These are phyloP conservation scores for Meyerozyma sp. DNA, from an alignment of 1,139 yeast species.

Conservation along the genomic window DNA sequence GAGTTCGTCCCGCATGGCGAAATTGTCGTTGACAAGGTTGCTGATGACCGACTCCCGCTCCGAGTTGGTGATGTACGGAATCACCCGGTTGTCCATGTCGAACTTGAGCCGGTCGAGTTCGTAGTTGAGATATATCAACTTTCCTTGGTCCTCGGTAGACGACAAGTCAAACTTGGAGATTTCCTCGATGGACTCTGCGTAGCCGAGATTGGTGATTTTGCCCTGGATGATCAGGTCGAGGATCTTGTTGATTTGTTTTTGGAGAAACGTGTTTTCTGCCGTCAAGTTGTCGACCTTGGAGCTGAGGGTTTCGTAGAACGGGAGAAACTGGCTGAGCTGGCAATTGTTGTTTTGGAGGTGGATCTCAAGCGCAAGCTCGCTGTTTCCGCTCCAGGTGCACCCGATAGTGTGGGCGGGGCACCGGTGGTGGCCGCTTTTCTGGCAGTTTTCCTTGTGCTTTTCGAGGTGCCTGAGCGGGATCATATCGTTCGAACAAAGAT, in stretches of 20 bases:
- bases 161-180: conserved; percentile 24
- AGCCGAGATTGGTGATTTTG: conserved; percentile 47
- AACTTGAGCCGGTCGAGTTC: conserved; percentile 37
- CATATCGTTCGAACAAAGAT: conserved; percentile 36
- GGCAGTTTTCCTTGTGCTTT: conserved; percentile 33
- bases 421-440: conserved; percentile 23
- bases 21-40: conserved; percentile 38
- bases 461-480: conserved; percentile 29
- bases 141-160: conserved; percentile 23
- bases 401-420: conserved; percentile 42
- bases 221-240: conserved; percentile 48
- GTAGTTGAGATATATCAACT: conserved; percentile 28
- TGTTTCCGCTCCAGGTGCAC: conserved; percentile 36
- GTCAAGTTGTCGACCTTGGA: conserved; percentile 2
- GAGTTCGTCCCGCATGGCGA: conserved; percentile 45
- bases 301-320: conserved; percentile 19
- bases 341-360: conserved; percentile 30
- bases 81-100: conserved; percentile 37
- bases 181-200: conserved; percentile 43
- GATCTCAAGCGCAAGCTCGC: conserved; percentile 34
- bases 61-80: conserved; percentile 33
- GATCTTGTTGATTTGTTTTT: conserved; percentile 40
- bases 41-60: conserved; percentile 35
- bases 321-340: conserved; percentile 28
- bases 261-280: conserved; percentile 23